Conservation (phyloP, 305 asterid genomes). For the Solanum aculeatissimum region DNA sequence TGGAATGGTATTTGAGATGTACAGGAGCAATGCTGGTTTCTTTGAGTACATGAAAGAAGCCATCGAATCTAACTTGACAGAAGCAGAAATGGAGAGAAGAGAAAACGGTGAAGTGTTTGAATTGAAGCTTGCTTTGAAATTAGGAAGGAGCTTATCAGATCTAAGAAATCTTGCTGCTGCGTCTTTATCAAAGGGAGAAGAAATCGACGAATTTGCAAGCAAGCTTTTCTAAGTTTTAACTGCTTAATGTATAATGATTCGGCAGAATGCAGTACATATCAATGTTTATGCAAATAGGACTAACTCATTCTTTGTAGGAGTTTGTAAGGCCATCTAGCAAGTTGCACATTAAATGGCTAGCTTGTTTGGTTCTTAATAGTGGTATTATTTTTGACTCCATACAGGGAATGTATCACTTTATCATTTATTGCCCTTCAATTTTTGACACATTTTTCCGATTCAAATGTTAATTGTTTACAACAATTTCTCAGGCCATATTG, state of each 20-base stretch:
- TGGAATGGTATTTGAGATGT: conserved; percentile 80
- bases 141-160: conserved; percentile 61
- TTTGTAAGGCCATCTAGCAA: not conserved
- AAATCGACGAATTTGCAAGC: conserved; percentile 13
- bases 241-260: conserved; percentile 18
- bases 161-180: conserved; percentile 35
- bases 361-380: not conserved
- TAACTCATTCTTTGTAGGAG: not conserved
- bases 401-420: not conserved
- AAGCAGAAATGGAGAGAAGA: conserved; percentile 25
- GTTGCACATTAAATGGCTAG: not conserved
- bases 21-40: conserved; percentile 65
- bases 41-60: conserved; percentile 45
- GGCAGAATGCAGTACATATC: conserved; percentile 20
- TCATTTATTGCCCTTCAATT: not conserved
- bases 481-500: not conserved
- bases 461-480: not conserved
- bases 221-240: conserved; percentile 11
- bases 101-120: conserved; percentile 62
- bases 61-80: conserved; percentile 33
- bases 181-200: not conserved
- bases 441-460: not conserved
- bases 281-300: conserved; percentile 21
- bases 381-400: not conserved
- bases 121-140: conserved; percentile 40